Base-by-base conservation (phyloP, 148 eudicot species). In the Oxyria digyna region DNA sequence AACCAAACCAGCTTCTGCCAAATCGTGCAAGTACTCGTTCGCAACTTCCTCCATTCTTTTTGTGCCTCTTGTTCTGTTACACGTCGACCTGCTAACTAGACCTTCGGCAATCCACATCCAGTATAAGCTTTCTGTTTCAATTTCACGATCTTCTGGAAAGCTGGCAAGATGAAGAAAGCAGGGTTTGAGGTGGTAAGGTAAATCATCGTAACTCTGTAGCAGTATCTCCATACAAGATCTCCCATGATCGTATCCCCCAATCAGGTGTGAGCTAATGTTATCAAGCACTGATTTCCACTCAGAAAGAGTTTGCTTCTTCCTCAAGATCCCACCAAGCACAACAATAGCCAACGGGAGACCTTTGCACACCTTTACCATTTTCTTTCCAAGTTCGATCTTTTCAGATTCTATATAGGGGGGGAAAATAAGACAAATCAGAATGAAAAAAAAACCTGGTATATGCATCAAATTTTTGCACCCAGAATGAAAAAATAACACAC, bases 41-140 rank as follows among this genome's bases (percentile, higher is more conserved):
- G 79, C 81, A 26, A 77, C 67, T 26, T 77, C 75, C 50, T 79
- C 77, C 43, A 74, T 31, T 8, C 79, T 46, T 71, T 77, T 79
- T 50, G 23, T 54, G 71, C 48, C 75, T 32, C 24, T 14, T 59
- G 55, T 71, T 27, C 57, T 70, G 0, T 64, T 68, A 49, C 68
- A n/a, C 23, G 49, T 31, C 4, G 65, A 35, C 38, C 38, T 3
- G 3, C 4, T 35, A 35, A 35, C 24, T 8, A 84, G 35, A 20
- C 85, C 88, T 74, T 85, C 85, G 42, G 85, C 85, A 15, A 75
- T 71, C 85, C 83, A 81, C 72, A 78, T 43, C 32, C 72, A 72
- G 57, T 67, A 77, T 31, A 84, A 54, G 18, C 62, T 77, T 40
- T 69, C 41, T 12, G 75, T 65, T 37, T 72, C 42, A 57, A 85